Percentiles rank a stretch among this genome's conserved stretches.
phyloP scores from a whole-genome alignment of 2,329 filamentous ascomycete genomes.

The Penicillium aurantiogriseum region DNA sequence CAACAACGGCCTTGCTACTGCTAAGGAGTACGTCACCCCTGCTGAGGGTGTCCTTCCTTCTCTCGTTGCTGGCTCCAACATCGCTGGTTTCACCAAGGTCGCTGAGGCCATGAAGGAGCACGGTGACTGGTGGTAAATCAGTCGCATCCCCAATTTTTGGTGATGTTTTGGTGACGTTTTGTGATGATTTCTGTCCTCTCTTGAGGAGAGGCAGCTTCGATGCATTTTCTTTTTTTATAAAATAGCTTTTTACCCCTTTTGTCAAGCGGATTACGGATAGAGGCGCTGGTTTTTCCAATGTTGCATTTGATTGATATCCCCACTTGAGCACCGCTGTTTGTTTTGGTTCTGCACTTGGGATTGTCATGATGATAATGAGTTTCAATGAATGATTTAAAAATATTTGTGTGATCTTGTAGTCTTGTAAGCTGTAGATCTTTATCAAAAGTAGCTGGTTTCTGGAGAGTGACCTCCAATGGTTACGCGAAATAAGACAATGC shows the following conservation, averaged over 20 bases:
- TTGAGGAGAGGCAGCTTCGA: slow-evolving; percentile 13
- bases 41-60: slow-evolving; percentile 82
- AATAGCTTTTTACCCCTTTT: slow-evolving; percentile 18
- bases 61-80: slow-evolving; percentile 91
- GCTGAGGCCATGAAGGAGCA: slow-evolving; percentile 92
- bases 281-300: slow-evolving; percentile 31
- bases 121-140: slow-evolving; percentile 78
- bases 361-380: slow-evolving; percentile 28
- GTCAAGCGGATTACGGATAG: slow-evolving; percentile 29
- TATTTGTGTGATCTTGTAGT: background rate
- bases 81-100: slow-evolving; percentile 97
- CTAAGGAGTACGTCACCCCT: slow-evolving; percentile 79
- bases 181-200: slow-evolving; percentile 18
- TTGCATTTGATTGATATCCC: slow-evolving; percentile 29
- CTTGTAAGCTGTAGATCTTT: background rate
- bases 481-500: no score
- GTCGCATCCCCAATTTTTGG: background rate
- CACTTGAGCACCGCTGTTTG: slow-evolving; percentile 21
- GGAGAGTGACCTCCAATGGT: background rate
- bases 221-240: slow-evolving; percentile 21
- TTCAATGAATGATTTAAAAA: slow-evolving; percentile 22
- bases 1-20: slow-evolving; percentile 81
- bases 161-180: background rate
- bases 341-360: slow-evolving; percentile 17
- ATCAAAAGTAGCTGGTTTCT: background rate